phyloP scores from a whole-genome alignment of 345 rosid species.

The Turritis glabra region DNA sequence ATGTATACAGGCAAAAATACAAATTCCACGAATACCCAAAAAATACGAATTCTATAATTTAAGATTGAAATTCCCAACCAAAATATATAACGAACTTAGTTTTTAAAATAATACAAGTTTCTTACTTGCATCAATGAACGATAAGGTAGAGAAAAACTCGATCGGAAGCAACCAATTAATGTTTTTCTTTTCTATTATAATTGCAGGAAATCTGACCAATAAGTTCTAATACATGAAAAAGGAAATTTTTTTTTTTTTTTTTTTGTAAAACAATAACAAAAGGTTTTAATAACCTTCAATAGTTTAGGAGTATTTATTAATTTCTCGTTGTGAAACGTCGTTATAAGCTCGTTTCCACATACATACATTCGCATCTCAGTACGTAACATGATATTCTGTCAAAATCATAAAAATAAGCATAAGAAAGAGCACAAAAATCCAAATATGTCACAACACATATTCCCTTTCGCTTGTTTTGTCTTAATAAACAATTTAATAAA shows the following conservation, averaged over 20 bases:
- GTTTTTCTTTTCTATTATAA: no score
- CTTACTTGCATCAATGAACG: no score
- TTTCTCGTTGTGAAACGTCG: conserved; percentile 34
- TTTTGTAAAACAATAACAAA: neutral
- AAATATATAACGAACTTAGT: no score
- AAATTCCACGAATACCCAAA: neutral
- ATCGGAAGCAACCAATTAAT: no score
- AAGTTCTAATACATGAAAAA: no score
- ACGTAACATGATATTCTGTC: conserved; percentile 67
- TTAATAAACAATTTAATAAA: neutral
- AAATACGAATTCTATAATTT: neutral
- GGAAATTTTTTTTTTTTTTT: no score
- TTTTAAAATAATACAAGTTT: no score
- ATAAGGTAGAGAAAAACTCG: no score
- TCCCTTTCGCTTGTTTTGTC: conserved; percentile 60
- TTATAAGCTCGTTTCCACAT: conserved; percentile 49
- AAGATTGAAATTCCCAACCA: neutral
- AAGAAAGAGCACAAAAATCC: conserved; percentile 42
- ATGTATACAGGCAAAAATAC: neutral
- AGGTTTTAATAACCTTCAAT: neutral
- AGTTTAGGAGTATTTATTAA: neutral
- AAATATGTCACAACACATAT: conserved; percentile 71
- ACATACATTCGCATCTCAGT: conserved; percentile 48
- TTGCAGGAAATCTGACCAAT: no score
- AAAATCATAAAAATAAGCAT: conserved; percentile 43